phyloP scores from a whole-genome alignment of 108 stramenopile genomes.

The Cyclotella distinguenda region DNA sequence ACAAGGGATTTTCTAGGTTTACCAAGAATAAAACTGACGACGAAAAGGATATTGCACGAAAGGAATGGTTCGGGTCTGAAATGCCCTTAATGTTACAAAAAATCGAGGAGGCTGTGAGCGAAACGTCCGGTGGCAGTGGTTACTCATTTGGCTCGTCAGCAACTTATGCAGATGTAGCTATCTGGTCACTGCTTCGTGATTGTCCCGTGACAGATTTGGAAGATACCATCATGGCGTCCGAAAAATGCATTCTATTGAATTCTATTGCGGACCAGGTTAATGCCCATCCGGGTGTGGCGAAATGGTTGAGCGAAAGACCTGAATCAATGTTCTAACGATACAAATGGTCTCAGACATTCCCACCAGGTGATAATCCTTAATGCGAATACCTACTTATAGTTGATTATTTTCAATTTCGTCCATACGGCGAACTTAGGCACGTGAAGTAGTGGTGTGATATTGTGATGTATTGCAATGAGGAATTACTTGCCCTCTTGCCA shows the following conservation, averaged over 20 bases:
- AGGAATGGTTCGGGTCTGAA: conserved; percentile 50
- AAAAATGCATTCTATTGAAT: conserved; percentile 40
- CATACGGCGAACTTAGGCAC: too few relatives aligned
- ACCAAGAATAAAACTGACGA: conserved; percentile 52
- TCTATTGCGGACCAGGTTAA: conserved; percentile 46
- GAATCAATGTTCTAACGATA: conserved; percentile 54
- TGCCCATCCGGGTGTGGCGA: conserved; percentile 38
- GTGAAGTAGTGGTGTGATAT: too few relatives aligned
- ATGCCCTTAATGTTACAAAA: conserved; percentile 56
- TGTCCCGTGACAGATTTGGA: conserved; percentile 44
- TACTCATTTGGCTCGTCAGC: conserved; percentile 46
- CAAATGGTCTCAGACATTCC: too few relatives aligned
- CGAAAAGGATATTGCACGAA: conserved; percentile 42
- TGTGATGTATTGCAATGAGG: too few relatives aligned
- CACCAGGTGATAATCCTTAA: too few relatives aligned
- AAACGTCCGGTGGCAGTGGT: conserved; percentile 23
- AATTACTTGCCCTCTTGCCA: too few relatives aligned
- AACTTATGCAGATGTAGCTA: conserved; percentile 54
- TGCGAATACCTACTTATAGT: background rate
- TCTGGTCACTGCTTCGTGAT: conserved; percentile 54
- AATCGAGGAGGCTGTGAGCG: conserved; percentile 45
- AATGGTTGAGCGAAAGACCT: conserved; percentile 54
- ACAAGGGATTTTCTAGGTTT: conserved; percentile 58
- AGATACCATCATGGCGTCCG: conserved; percentile 54
- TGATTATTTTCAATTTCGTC: too few relatives aligned